Evolutionary conservation across 805 yeast species (phyloP), one percentile per base, ranked within the genome.

Genomic region (Blastobotrys parvus): DNA sequence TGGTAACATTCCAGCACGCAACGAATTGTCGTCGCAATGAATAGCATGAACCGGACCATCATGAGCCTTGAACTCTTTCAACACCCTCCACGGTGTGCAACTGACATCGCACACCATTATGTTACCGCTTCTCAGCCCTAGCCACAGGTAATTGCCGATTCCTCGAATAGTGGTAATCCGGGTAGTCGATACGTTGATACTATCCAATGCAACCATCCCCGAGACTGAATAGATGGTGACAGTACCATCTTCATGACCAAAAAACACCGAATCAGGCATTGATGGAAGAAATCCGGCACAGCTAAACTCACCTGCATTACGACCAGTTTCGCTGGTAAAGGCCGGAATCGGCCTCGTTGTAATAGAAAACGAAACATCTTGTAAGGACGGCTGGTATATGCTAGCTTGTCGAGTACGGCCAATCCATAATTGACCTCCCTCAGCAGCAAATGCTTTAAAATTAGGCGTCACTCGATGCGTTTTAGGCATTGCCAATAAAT

Each of bases 211-310:
- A 3, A 53, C 40, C 39, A 51, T 39, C 29, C 43, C 35, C 0
- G 60, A 25, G 2, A 46, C 42, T 2, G 61, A 54, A 43, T 51
- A 60, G 4, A 63, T 56, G 1, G 65, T 46, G 16, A 66, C 52
- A 27, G 58, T 52, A 3, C 70, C 70, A 43, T 63, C 66, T 13
- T 65, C 66, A 30, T 64, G 70, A 11, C 71, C 71, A 45, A 65
- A 59, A 38, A 57, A 64, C 1, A 61, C 61, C 19, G 44, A 31
- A 18, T 59, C 65, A 1, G 56, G 51, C 17, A 30, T 48, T 36
- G 36, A 17, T 15, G 48, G 50, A n/a, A 49, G 33, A 17, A 31
- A 38, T 1, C 62, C 52, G 0, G 57, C 61, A 43, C 61, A 56
- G 20, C 63, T 51, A 25, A 61, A 57, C 18, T 58, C 64, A n/a